Conservation (phyloP, 768 basidiomycete genomes). For the Leccinum subtestaceum region DNA sequence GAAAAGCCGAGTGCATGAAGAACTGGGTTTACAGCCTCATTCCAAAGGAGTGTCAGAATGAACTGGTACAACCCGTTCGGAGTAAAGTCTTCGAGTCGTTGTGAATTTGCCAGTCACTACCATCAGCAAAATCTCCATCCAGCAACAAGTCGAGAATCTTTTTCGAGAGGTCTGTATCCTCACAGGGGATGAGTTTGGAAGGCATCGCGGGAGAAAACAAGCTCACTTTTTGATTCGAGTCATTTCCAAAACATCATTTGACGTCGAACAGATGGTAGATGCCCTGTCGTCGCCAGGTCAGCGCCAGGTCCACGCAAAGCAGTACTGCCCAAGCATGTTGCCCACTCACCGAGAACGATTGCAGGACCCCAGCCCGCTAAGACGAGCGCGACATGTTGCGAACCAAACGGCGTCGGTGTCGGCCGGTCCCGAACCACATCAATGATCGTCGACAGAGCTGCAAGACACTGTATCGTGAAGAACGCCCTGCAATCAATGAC, state of each 20-base stretch:
- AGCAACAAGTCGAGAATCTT: too few relatives aligned
- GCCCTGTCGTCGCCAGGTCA: slow-evolving; percentile 28
- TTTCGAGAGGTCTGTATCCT: too few relatives aligned
- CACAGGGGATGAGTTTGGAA: too few relatives aligned
- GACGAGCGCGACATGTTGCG: slow-evolving; percentile 62
- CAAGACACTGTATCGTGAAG: slow-evolving; percentile 45
- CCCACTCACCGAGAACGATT: slow-evolving; percentile 48
- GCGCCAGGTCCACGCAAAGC: background rate
- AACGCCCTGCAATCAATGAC: slow-evolving; percentile 35
- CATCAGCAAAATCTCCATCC: too few relatives aligned
- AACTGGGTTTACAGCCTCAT: too few relatives aligned
- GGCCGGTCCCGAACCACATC: slow-evolving; percentile 41
- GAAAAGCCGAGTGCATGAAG: too few relatives aligned
- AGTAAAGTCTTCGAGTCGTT: too few relatives aligned
- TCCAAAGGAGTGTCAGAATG: too few relatives aligned
- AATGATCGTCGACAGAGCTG: slow-evolving; percentile 49
- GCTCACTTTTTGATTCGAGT: background rate
- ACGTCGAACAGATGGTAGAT: slow-evolving; percentile 37
- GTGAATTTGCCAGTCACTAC: too few relatives aligned
- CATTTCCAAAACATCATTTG: slow-evolving; percentile 37
- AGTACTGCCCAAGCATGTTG: background rate
- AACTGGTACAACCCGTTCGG: too few relatives aligned
- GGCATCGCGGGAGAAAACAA: too few relatives aligned
- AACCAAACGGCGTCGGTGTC: slow-evolving; percentile 54
- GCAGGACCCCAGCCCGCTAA: slow-evolving; percentile 59